phyloP scores from a whole-genome alignment of 1,139 yeast species.

The Geotrichum australiense region DNA sequence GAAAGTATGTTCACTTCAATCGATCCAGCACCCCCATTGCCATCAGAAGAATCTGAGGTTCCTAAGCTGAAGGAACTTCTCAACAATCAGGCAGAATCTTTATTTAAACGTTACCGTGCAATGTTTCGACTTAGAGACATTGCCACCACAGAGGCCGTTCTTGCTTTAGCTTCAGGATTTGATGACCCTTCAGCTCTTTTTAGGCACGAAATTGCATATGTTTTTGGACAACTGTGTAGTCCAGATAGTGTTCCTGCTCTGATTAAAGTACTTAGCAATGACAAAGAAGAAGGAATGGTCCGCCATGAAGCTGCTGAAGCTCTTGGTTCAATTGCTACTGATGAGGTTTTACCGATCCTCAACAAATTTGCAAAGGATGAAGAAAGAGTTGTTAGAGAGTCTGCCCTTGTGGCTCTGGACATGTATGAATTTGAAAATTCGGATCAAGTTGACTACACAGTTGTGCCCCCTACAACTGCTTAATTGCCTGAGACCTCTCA shows the following conservation, averaged over 20 bases:
- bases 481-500: no score
- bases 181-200: constrained; percentile 86
- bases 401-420: constrained; percentile 93
- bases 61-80: constrained; percentile 59
- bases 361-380: constrained; percentile 70
- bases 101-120: constrained; percentile 94
- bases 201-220: constrained; percentile 97
- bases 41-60: constrained; percentile 50
- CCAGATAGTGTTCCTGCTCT: constrained; percentile 89
- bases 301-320: constrained; percentile 99
- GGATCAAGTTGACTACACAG: constrained; percentile 73
- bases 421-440: constrained; percentile 96
- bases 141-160: constrained; percentile 86
- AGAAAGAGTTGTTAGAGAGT: constrained; percentile 88
- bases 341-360: constrained; percentile 85
- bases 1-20: constrained; percentile 75
- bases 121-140: constrained; percentile 97
- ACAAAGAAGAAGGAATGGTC: constrained; percentile 91
- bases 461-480: constrained; percentile 16
- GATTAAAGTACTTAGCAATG: constrained; percentile 69
- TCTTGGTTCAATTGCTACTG: constrained; percentile 94
- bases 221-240: constrained; percentile 93
- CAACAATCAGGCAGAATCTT: constrained; percentile 68
- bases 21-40: constrained; percentile 98
- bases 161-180: constrained; percentile 87